Evolutionary conservation across 2,329 filamentous ascomycete genomes (phyloP).

Genomic region (Trichoderma oligosporum): DNA sequence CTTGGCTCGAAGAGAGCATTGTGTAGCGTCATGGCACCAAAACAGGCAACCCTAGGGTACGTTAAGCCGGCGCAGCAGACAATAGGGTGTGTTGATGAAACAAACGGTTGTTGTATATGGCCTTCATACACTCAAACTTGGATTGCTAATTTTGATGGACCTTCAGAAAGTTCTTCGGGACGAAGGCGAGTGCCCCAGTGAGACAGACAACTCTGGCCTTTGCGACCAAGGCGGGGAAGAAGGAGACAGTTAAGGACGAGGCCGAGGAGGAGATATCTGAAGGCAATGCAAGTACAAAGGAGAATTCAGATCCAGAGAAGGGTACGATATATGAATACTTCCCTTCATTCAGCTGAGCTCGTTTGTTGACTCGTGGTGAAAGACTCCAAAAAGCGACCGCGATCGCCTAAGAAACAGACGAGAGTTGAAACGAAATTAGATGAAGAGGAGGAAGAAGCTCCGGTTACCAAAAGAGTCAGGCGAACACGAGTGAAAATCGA

Average conservation of each 20-base stretch:
- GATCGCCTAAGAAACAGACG: slow-evolving; percentile 21
- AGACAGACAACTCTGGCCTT: slow-evolving; percentile 81
- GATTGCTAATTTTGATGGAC: slow-evolving; percentile 9
- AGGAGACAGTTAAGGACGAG: slow-evolving; percentile 30
- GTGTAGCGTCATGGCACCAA: slow-evolving; percentile 49
- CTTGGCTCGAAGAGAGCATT: slow-evolving; percentile 9
- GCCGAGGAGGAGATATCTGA: slow-evolving; percentile 26
- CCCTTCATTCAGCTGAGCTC: neutral
- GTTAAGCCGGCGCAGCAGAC: slow-evolving; percentile 71
- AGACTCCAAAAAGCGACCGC: slow-evolving; percentile 48
- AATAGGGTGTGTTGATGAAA: slow-evolving; percentile 57
- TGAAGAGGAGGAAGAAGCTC: slow-evolving; percentile 55
- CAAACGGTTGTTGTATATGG: neutral
- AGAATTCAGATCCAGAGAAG: slow-evolving; percentile 38
- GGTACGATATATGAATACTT: slow-evolving; percentile 29
- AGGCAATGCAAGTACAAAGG: slow-evolving; percentile 32
- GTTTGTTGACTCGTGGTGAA: neutral
- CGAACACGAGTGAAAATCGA: slow-evolving; percentile 46
- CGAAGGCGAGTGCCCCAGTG: slow-evolving; percentile 51
- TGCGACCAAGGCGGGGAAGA: slow-evolving; percentile 52
- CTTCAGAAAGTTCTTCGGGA: slow-evolving; percentile 78
- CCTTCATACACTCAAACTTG: neutral
- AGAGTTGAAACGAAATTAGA: slow-evolving; percentile 36
- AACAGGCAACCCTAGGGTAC: slow-evolving; percentile 86
- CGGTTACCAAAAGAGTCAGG: slow-evolving; percentile 56